Evolutionary conservation across 139 green algal genomes (phyloP).

Genomic region (Trebouxia sp.): DNA sequence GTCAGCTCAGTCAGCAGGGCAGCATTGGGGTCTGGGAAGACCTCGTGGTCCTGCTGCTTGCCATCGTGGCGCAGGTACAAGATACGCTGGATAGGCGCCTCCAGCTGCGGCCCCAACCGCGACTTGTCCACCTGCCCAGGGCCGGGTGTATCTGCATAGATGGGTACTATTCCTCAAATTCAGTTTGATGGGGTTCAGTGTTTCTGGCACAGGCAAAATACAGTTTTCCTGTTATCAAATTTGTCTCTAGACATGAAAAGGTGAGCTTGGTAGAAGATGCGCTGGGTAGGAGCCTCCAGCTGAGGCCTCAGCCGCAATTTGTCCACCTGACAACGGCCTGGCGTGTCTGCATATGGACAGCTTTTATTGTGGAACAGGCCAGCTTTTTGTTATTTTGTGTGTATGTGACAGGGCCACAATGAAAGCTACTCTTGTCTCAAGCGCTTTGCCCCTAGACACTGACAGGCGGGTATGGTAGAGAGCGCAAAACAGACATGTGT

Average conservation of each 20-base stretch:
- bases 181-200: too few relatives aligned
- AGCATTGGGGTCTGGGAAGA: conserved; percentile 84
- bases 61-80: conserved; percentile 94
- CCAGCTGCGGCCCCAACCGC: conserved; percentile 54
- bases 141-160: conserved; percentile 26
- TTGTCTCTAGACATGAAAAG: too few relatives aligned
- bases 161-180: neutral
- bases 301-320: conserved; percentile 54
- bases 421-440: too few relatives aligned
- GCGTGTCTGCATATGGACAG: conserved; percentile 31
- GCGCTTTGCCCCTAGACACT: too few relatives aligned
- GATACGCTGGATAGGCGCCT: conserved; percentile 84
- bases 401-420: too few relatives aligned
- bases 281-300: conserved; percentile 79
- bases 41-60: conserved; percentile 76
- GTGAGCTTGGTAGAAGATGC: conserved; percentile 97
- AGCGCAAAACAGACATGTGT: too few relatives aligned
- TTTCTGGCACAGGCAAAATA: too few relatives aligned
- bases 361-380: too few relatives aligned
- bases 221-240: too few relatives aligned
- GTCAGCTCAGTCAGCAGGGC: conserved; percentile 60
- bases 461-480: too few relatives aligned
- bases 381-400: too few relatives aligned
- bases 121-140: conserved; percentile 64
- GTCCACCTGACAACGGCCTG: conserved; percentile 45